Evolutionary conservation across 306 rosid genomes (phyloP).

Genomic region (Pachyrhizus erosus): DNA sequence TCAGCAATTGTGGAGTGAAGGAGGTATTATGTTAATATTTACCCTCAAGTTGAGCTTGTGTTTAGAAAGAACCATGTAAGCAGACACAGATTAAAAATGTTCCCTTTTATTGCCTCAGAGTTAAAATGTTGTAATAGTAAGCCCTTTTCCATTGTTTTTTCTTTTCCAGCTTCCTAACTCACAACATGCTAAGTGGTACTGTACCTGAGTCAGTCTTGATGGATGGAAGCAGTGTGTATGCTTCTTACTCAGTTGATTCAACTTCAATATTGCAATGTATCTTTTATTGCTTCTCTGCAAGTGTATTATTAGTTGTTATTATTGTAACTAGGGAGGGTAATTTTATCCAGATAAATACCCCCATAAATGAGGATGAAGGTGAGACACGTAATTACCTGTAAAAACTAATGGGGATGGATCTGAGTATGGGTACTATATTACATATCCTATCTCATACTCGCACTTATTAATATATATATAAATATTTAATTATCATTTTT

Average conservation of each 20-base stretch:
- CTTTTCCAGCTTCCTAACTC: conserved; percentile 71
- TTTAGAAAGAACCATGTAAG: conserved; percentile 29
- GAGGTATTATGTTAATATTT: conserved; percentile 6
- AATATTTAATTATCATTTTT: too few relatives aligned
- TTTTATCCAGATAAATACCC: too few relatives aligned
- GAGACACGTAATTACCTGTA: too few relatives aligned
- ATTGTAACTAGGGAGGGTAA: not conserved
- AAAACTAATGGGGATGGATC: too few relatives aligned
- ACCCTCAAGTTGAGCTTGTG: not conserved
- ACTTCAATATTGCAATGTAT: conserved; percentile 31
- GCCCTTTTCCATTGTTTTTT: conserved; percentile 20
- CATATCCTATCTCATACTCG: too few relatives aligned
- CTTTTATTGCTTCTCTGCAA: conserved; percentile 10
- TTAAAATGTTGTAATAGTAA: conserved; percentile 35
- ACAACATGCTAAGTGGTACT: conserved; percentile 73
- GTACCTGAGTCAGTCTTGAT: conserved; percentile 68
- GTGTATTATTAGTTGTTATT: not conserved
- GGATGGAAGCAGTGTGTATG: conserved; percentile 79
- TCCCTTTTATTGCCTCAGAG: conserved; percentile 32
- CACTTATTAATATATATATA: too few relatives aligned
- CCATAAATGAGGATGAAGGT: too few relatives aligned
- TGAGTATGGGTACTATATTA: too few relatives aligned
- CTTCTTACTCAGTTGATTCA: conserved; percentile 44
- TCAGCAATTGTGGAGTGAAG: not conserved
- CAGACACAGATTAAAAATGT: not conserved